Evolutionary conservation across 2,329 filamentous ascomycete genomes (phyloP), one percentile per base, ranked within the genome.

Genomic region (Fusarium denticulatum): DNA sequence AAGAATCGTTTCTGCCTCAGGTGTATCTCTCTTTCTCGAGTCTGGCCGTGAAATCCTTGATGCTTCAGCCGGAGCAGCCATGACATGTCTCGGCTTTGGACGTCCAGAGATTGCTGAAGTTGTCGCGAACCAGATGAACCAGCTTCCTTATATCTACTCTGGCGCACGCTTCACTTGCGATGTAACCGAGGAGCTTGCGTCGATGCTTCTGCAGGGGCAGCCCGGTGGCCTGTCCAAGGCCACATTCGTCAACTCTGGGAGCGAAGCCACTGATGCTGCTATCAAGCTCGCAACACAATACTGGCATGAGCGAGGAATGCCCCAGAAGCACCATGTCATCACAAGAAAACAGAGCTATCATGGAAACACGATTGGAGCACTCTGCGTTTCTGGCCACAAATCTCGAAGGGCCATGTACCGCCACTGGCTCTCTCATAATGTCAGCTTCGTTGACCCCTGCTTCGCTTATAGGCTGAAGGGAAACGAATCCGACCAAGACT

Each of bases 351-450:
- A 86, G 69, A 82, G 79, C 9, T 88, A 88, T 65, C 87, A 88
- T 73, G 86, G 87, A 11, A 87, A 85, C 64, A 88, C 86, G 0
- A 79, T 87, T 16, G 86, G 85, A 0, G 79, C 85, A 2, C 80
- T 88, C 60, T 83, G 81, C 12, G 77, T 86, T 5, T 83, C 84
- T 37, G 69, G 69, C 4, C 66, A 75, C 26, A 40, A 64, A 32
- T 65, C 64, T 26, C 57, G 72, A 5, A 58, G 66, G 13, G 47
- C 56, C 5, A 68, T 75, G 26, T 73, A 71, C 40, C 36, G 47
- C 15, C n/a, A 61, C 28, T 75, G 63, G 69, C 28, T 75, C 36
- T 68, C 69, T 26, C 14, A 73, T 2, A 73, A 75, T 45, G 73
- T 79, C 26, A 76, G 68, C 69, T 57, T 75, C 30, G 74, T 79